These are phyloP conservation scores for Kluyveromyces aestuarii DNA, from an alignment of 805 yeast genomes.

Conservation along the genomic window DNA sequence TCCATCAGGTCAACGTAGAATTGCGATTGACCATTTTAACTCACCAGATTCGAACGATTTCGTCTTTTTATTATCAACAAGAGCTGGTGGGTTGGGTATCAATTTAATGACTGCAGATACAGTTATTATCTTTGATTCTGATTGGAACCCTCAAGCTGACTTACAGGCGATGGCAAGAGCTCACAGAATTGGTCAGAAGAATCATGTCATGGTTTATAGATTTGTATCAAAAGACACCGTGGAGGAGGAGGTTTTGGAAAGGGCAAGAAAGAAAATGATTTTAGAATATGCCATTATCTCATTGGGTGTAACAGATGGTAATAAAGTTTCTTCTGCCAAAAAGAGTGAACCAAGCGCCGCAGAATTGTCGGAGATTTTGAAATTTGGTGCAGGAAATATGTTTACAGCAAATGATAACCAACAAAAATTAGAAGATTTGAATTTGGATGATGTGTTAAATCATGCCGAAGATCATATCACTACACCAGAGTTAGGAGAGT, in stretches of 20 bases:
- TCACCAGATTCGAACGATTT: slow-evolving; percentile 90
- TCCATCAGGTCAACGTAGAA: slow-evolving; percentile 86
- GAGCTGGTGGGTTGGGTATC: slow-evolving; percentile 99
- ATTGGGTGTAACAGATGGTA: slow-evolving; percentile 80
- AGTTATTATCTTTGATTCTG: slow-evolving; percentile 94
- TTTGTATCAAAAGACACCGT: slow-evolving; percentile 98
- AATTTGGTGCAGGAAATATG: slow-evolving; percentile 98
- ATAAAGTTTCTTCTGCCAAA: slow-evolving; percentile 36
- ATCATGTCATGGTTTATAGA: slow-evolving; percentile 94
- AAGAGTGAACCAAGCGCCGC: slow-evolving; percentile 70
- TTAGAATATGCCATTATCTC: slow-evolving; percentile 96
- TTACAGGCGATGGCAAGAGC: slow-evolving; percentile 99
- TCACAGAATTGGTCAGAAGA: slow-evolving; percentile 98
- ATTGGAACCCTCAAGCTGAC: slow-evolving; percentile 99
- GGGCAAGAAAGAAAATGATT: slow-evolving; percentile 97
- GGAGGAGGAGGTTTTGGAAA: slow-evolving; percentile 92
- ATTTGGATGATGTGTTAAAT: slow-evolving; percentile 87
- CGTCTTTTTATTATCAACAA: slow-evolving; percentile 79
- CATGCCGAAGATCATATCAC: slow-evolving; percentile 98
- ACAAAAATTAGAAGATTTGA: slow-evolving; percentile 88
- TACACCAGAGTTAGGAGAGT: slow-evolving; percentile 92
- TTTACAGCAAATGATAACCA: slow-evolving; percentile 93
- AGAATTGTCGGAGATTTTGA: slow-evolving; percentile 85
- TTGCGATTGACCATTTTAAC: slow-evolving; percentile 93
- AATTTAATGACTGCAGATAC: slow-evolving; percentile 99